Base-by-base conservation (phyloP, 192 early-diverging fungal species). In the Dissophora ornata region DNA sequence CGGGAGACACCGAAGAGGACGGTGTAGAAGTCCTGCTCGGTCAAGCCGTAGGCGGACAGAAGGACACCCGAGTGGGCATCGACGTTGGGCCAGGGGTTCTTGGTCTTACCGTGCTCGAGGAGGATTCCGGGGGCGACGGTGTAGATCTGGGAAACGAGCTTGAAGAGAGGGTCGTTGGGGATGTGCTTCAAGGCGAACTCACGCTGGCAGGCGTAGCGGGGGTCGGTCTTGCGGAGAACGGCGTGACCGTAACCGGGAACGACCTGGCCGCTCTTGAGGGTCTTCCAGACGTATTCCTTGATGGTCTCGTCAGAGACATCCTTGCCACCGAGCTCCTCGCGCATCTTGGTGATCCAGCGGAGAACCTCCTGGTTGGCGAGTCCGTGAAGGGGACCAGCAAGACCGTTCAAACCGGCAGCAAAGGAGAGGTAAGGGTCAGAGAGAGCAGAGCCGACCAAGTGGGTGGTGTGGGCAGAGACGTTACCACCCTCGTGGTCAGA, bases 401-500 rank as follows among this genome's bases (percentile, higher is more conserved):
- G 87, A 71, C 96, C 95, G 91, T 98, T 96, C 62, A 99, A 86
- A 64, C 94, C 94, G 58, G 96, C 97, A 59, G 97, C 92, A 67
- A 96, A 98, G 63, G 95, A 94, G 57, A 97, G 91, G 85, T 98
- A 99, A 59, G 97, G 97, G 82, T 99, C 97, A 63, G 97, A 98
- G 58, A 99, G 93, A 49, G 97, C 93, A 64, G 91, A 93, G 69
- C 96, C 97, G 57, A 99, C 96, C 82, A 99, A 78, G 47, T 79
- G 59, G 16, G 92, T 93, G 79, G 97, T 93, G 88, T 99, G 97
- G 54, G 97, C 97, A 69, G 93, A 95, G 85, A 97, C 97, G 83
- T 99, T 99, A 80, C 97, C 97, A 80, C 97, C 97, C 88, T 99
- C 97, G 90, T 99, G 97, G 86, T 99, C 97, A 67, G 96, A 97